These are phyloP conservation scores for Bipolaris cookei DNA, from an alignment of 2,329 filamentous ascomycete genomes.

Conservation along the genomic window DNA sequence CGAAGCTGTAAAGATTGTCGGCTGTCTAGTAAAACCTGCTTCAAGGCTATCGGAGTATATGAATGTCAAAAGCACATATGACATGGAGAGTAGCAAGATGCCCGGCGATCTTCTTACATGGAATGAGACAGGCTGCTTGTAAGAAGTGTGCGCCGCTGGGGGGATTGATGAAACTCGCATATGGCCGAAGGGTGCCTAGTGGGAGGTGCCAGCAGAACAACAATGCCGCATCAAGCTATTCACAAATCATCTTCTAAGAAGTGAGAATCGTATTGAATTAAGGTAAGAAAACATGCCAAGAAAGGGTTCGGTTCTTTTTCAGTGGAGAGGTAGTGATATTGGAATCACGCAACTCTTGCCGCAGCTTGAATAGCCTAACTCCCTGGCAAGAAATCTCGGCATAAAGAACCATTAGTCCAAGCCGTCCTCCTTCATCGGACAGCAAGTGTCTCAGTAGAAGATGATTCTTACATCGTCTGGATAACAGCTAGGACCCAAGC, in stretches of 20 bases:
- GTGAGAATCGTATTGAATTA: too few relatives aligned
- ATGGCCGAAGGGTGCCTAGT: too few relatives aligned
- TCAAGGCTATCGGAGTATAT: background rate
- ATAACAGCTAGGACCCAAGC: too few relatives aligned
- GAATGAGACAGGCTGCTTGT: background rate
- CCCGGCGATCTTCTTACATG: background rate
- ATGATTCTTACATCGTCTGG: background rate
- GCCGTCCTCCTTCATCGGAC: background rate
- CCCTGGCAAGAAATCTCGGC: too few relatives aligned
- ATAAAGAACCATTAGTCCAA: background rate
- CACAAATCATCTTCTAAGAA: too few relatives aligned
- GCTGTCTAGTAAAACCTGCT: background rate
- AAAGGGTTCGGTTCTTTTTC: background rate
- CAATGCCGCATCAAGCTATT: too few relatives aligned
- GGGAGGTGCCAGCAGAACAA: too few relatives aligned
- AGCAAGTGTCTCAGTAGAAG: background rate
- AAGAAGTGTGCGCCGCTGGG: background rate
- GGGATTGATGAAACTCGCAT: too few relatives aligned
- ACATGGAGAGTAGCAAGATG: background rate
- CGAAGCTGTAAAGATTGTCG: background rate
- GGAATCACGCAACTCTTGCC: background rate
- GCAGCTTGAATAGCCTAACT: background rate
- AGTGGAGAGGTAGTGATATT: background rate
- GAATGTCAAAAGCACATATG: slow-evolving; percentile 1
- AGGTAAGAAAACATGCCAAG: too few relatives aligned